Evolutionary conservation across 257 asterid genomes (phyloP).

Genomic region (Forsythia suspensa): DNA sequence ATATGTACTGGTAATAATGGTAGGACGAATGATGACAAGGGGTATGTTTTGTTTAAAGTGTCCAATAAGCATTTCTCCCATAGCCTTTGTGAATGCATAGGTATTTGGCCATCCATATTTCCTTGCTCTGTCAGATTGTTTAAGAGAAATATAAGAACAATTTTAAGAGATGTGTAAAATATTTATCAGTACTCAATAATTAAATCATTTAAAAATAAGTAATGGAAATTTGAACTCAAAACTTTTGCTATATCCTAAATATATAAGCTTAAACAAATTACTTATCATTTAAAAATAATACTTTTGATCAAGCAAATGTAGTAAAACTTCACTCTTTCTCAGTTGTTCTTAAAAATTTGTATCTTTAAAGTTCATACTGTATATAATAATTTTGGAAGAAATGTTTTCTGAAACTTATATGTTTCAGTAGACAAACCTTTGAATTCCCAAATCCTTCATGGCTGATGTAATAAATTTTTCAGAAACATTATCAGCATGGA

Average conservation of each 20-base stretch:
- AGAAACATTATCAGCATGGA: constrained; percentile 23
- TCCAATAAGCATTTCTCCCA: constrained; percentile 67
- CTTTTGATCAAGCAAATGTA: not conserved
- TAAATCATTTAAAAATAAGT: no score
- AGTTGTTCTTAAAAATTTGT: no score
- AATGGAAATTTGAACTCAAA: no score
- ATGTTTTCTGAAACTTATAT: not conserved
- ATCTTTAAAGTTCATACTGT: no score
- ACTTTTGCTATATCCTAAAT: no score
- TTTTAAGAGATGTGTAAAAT: no score
- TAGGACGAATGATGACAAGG: constrained; percentile 51
- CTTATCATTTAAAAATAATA: not conserved
- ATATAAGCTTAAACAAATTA: no score
- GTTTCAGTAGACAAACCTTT: constrained; percentile 28
- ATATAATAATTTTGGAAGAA: not conserved
- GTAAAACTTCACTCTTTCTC: not conserved
- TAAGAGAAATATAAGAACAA: not conserved
- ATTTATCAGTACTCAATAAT: no score
- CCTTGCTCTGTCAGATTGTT: constrained; percentile 41
- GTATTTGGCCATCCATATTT: constrained; percentile 68
- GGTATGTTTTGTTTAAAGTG: constrained; percentile 23
- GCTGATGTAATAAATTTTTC: constrained; percentile 12
- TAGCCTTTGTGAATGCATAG: constrained; percentile 61
- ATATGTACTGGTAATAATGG: constrained; percentile 53
- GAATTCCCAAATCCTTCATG: constrained; percentile 41